Evolutionary conservation across 768 basidiomycete genomes (phyloP), one percentile per base, ranked within the genome.

Genomic region (Kwoniella europaea): DNA sequence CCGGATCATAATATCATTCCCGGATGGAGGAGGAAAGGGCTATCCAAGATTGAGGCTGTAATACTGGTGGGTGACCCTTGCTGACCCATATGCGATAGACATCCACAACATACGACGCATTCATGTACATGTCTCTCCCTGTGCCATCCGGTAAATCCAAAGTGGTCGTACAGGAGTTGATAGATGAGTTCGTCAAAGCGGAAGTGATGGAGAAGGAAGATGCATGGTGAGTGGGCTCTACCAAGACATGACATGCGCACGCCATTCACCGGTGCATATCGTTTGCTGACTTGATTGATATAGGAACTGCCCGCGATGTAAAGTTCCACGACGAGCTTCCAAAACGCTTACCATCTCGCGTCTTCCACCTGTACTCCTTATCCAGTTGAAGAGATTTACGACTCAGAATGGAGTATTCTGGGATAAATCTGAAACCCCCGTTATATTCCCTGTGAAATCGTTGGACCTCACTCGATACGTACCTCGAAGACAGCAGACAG

Each of bases 301-400:
- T 46, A 96, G 94, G 94, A 91, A 94, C 83, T 99, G 96, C 80
- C 94, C 97, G 0, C 88, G 89, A 70, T 99, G 96, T 87, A 98
- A 95, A 86, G 86, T 87, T 42, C 89, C 94, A 67, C 90, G 95
- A 60, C 89, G 88, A 69, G 94, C 96, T 12, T 88, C 90, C 22
- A 97, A 98, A 82, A 89, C 88, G 22, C 88, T 99, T 5, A 92
- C 94, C 0, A 87, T 99, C 29, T 92, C 96, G 4, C 92, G 97
- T 18, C 87, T 98, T 12, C 96, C 96, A 0, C 95, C 96, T 0
- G 90, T 99, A 50, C 87, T 99, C 16, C 72, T 79, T 24, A 79
- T 79, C 67, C 76, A 82, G 65, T 71, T 78, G 16, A 78, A 79
- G 62, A 71, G 79, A 64, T 82, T 82, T 63, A 73, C 74, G 16